Conservation (phyloP, 73 alveolate species). For the Tetrahymena elliotti region DNA sequence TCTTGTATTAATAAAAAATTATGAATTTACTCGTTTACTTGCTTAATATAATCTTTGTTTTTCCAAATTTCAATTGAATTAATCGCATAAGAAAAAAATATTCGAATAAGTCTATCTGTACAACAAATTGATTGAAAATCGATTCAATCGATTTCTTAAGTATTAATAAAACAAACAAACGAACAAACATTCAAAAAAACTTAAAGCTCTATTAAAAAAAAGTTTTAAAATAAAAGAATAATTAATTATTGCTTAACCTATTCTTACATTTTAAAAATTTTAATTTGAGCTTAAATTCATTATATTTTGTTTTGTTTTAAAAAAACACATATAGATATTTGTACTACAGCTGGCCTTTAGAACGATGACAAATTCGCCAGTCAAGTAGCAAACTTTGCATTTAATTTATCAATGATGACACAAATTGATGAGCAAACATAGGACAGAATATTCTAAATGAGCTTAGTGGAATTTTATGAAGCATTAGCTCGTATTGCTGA, state of each 20-base stretch:
- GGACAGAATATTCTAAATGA: conserved; percentile 50
- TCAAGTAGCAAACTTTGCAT: conserved; percentile 55
- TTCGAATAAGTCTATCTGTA: background rate
- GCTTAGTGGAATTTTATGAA: conserved; percentile 60
- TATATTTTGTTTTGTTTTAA: no score
- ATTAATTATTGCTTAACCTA: background rate
- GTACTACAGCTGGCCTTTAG: conserved; percentile 25
- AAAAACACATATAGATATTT: conserved; percentile 31
- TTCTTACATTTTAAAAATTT: background rate
- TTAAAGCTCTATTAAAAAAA: no score
- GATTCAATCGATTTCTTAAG: no score
- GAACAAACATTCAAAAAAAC: no score
- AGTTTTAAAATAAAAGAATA: no score
- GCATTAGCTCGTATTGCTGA: conserved; percentile 67
- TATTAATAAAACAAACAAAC: no score
- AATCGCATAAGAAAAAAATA: no score
- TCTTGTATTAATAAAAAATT: background rate
- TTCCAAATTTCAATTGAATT: background rate
- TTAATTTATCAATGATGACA: conserved; percentile 64
- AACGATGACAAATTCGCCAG: conserved; percentile 57
- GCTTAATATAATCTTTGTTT: background rate
- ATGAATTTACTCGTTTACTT: background rate
- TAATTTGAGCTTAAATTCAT: background rate
- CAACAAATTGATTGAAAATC: no score
- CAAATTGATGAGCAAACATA: conserved; percentile 54